Conservation (phyloP, 2,329 filamentous ascomycete genomes). For the Achaetomium macrosporum region DNA sequence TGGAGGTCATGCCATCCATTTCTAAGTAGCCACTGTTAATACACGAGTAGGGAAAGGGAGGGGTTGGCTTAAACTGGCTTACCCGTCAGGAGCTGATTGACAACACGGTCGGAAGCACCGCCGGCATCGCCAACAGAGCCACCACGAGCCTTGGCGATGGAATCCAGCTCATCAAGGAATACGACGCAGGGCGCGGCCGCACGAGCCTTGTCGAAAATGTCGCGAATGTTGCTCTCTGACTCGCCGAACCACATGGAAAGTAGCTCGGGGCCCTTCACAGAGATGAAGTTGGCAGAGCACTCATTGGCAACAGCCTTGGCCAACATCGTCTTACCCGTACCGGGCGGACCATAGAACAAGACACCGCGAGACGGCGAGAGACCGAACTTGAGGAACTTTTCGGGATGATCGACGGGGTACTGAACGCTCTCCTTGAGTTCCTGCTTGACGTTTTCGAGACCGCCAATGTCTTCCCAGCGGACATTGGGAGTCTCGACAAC, state of each 20-base stretch:
- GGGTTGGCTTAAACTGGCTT: slow-evolving; percentile 34
- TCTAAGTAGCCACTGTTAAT: slow-evolving; percentile 41
- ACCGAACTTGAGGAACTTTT: slow-evolving; percentile 99
- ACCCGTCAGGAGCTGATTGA: slow-evolving; percentile 98
- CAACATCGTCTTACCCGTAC: slow-evolving; percentile 99
- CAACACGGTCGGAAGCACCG: slow-evolving; percentile 97
- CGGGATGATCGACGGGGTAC: slow-evolving; percentile 97
- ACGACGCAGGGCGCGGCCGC: slow-evolving; percentile 97
- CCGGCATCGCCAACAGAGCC: slow-evolving; percentile 93
- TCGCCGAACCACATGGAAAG: slow-evolving; percentile 99
- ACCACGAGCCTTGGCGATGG: slow-evolving; percentile 98
- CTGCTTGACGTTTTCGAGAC: slow-evolving; percentile 96
- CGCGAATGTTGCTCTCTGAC: slow-evolving; percentile 98
- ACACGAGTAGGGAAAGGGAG: not conserved
- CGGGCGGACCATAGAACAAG: slow-evolving; percentile 95
- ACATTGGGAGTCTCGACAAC: slow-evolving; percentile 99
- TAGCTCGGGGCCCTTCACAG: slow-evolving; percentile 95
- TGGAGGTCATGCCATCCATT: slow-evolving; percentile 99
- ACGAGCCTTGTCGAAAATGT: slow-evolving; percentile 99
- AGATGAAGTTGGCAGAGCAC: slow-evolving; percentile 99
- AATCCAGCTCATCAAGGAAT: slow-evolving; percentile 97
- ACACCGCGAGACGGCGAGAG: slow-evolving; percentile 97
- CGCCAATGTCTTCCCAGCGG: slow-evolving; percentile 99
- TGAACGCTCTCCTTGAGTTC: slow-evolving; percentile 98
- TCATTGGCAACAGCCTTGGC: slow-evolving; percentile 99